Conservation (phyloP, 495 filamentous ascomycete genomes). For the Parmelia sp. region DNA sequence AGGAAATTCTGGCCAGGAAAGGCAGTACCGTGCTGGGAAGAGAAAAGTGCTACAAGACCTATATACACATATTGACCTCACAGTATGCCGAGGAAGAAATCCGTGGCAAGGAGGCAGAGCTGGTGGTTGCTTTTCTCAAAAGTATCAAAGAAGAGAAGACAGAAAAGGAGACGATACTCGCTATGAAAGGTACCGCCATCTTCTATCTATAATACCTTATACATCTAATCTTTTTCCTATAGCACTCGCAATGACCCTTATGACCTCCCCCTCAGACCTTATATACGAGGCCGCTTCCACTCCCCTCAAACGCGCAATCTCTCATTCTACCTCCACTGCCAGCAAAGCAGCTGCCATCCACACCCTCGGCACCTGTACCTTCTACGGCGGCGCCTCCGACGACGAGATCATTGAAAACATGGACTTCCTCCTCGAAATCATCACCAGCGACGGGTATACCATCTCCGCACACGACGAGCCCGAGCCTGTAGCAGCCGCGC, state of each 20-base stretch:
- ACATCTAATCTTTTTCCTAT: slow-evolving; percentile 17
- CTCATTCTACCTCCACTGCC: slow-evolving; percentile 57
- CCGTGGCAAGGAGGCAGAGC: slow-evolving; percentile 49
- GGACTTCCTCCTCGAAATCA: slow-evolving; percentile 76
- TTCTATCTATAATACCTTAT: not conserved
- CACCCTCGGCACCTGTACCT: slow-evolving; percentile 62
- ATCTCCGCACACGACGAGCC: slow-evolving; percentile 69
- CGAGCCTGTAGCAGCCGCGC: slow-evolving; percentile 72
- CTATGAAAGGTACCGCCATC: slow-evolving; percentile 47
- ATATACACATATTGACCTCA: slow-evolving; percentile 64
- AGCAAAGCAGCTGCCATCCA: slow-evolving; percentile 72
- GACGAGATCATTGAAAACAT: slow-evolving; percentile 69
- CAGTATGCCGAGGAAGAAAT: slow-evolving; percentile 68
- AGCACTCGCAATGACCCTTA: slow-evolving; percentile 68
- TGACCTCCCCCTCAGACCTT: slow-evolving; percentile 64
- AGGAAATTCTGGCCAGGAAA: slow-evolving; percentile 82
- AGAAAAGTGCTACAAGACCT: slow-evolving; percentile 63
- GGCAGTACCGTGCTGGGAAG: slow-evolving; percentile 72
- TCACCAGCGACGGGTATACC: slow-evolving; percentile 73
- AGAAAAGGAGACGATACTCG: slow-evolving; percentile 64
- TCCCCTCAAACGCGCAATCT: slow-evolving; percentile 61
- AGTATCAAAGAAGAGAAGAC: slow-evolving; percentile 66
- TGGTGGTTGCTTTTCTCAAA: slow-evolving; percentile 65
- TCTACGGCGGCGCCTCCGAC: slow-evolving; percentile 72
- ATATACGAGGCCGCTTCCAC: slow-evolving; percentile 60